Percentiles rank a stretch among this genome's conserved stretches.
phyloP scores from a whole-genome alignment of 345 rosid species.

The Populus tremula region DNA sequence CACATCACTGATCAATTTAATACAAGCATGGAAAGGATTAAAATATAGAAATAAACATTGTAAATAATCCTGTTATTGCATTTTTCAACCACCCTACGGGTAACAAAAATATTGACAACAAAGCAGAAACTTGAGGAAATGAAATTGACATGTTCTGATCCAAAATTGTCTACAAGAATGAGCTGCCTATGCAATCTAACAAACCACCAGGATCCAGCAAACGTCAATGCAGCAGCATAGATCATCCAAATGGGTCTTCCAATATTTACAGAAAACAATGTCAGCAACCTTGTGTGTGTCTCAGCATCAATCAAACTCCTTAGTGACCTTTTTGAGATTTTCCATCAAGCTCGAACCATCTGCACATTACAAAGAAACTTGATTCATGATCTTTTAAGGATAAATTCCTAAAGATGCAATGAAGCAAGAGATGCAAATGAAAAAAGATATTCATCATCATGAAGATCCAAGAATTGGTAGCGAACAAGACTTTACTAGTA shows the following conservation, averaged over 20 bases:
- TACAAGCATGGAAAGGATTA: neutral
- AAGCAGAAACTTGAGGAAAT: conserved; percentile 5
- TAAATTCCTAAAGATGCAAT: neutral
- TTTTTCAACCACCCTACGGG: neutral
- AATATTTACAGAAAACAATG: conserved; percentile 30
- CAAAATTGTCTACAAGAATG: conserved; percentile 5
- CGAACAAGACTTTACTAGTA: neutral
- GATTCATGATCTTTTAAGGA: neutral
- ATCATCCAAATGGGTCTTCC: conserved; percentile 8
- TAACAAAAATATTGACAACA: conserved; percentile 7
- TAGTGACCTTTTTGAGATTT: neutral
- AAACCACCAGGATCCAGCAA: conserved; percentile 4
- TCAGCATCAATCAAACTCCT: conserved; percentile 5
- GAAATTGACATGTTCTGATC: conserved; percentile 9
- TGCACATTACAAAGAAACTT: conserved; percentile 23
- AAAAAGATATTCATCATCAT: neutral
- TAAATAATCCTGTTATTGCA: neutral
- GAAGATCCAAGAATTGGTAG: neutral
- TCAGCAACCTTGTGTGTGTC: neutral
- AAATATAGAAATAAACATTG: conserved; percentile 4
- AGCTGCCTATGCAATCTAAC: conserved; percentile 15
- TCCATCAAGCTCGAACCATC: conserved; percentile 41
- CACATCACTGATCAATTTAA: neutral
- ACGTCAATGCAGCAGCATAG: conserved; percentile 3
- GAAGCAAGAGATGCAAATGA: neutral